Evolutionary conservation across 148 eudicot species (phyloP).

Genomic region (Rhododendron vialii): DNA sequence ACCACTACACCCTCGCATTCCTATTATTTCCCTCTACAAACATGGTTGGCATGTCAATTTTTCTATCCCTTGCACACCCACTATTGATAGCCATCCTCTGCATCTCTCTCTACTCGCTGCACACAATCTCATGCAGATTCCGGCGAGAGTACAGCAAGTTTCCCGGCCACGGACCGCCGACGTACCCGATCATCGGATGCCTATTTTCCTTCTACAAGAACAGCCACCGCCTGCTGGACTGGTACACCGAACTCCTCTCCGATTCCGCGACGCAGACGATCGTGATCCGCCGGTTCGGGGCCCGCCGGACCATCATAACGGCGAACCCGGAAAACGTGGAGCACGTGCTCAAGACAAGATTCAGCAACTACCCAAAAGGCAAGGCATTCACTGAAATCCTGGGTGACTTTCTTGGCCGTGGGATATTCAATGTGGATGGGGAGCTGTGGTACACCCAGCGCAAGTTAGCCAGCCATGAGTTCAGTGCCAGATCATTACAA

Average conservation of each 20-base stretch:
- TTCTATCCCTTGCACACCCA: constrained; percentile 2
- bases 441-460: constrained; percentile 37
- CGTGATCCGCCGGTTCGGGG: constrained; percentile 24
- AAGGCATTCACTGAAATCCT: constrained; percentile 26
- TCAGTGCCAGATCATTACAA: constrained; percentile 30
- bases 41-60: neutral
- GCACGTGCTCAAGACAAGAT: constrained; percentile 34
- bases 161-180: constrained; percentile 14
- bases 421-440: constrained; percentile 37
- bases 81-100: neutral
- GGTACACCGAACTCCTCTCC: constrained; percentile 40
- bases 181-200: constrained; percentile 34
- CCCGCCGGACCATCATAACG: constrained; percentile 31
- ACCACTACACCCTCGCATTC: neutral
- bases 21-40: neutral
- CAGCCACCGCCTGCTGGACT: constrained; percentile 28
- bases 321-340: constrained; percentile 43
- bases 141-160: constrained; percentile 4
- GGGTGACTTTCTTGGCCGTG: constrained; percentile 32
- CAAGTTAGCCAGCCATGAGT: constrained; percentile 35
- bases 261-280: constrained; percentile 27
- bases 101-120: constrained; percentile 7
- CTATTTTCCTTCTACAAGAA: constrained; percentile 32
- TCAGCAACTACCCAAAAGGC: constrained; percentile 40
- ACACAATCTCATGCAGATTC: neutral